Evolutionary conservation across 176 grass and related monocot species (phyloP).

Genomic region (Zoysia pacifica): DNA sequence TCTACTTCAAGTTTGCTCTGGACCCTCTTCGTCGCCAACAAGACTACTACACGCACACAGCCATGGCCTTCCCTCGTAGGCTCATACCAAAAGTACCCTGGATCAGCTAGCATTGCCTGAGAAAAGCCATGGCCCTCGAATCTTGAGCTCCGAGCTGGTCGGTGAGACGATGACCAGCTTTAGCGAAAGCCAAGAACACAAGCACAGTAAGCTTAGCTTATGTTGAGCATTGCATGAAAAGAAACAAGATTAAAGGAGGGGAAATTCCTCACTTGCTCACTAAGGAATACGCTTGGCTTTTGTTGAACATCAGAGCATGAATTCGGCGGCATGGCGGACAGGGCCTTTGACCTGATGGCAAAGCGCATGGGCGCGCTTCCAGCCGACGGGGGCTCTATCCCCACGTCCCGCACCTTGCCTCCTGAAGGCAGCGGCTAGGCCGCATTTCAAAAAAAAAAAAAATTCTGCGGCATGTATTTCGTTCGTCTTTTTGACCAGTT

Average conservation of each 20-base stretch:
- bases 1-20: constrained; percentile 25
- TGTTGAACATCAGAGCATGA: constrained; percentile 24
- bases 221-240: constrained; percentile 22
- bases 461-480: constrained; percentile 20
- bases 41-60: constrained; percentile 5
- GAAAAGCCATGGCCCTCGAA: constrained; percentile 40
- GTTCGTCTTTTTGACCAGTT: neutral
- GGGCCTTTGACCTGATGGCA: no score
- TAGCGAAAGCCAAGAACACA: constrained; percentile 49
- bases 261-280: constrained; percentile 54
- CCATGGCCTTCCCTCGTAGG: neutral
- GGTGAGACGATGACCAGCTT: constrained; percentile 50
- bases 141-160: constrained; percentile 63
- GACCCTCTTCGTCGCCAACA: neutral
- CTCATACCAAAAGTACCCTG: constrained; percentile 38
- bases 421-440: no score
- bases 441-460: no score
- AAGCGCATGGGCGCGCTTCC: no score
- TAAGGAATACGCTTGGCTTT: constrained; percentile 52
- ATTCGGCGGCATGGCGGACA: constrained; percentile 1
- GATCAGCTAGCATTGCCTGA: constrained; percentile 22
- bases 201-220: neutral
- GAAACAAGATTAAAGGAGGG: neutral
- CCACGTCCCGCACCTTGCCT: no score
- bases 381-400: no score